phyloP scores from a whole-genome alignment of 257 asterid species.

The Rehmannia glutinosa region DNA sequence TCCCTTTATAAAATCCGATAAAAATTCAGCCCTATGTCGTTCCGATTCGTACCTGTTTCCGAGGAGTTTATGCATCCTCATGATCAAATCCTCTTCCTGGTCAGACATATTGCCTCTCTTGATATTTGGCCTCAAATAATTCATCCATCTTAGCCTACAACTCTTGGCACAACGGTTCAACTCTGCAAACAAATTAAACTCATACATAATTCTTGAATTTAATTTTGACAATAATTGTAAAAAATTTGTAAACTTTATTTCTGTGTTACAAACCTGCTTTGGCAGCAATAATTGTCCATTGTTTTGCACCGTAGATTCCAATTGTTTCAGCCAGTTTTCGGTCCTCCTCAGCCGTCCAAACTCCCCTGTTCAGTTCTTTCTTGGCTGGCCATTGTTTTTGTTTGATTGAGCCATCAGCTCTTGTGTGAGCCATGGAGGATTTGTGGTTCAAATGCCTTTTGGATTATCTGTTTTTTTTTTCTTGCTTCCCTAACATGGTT shows the following conservation, averaged over 20 bases:
- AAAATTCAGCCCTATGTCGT: not conserved
- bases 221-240: too few relatives aligned
- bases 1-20: too few relatives aligned
- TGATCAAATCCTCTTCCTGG: constrained; percentile 44
- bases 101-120: constrained; percentile 45
- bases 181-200: not conserved
- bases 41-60: constrained; percentile 31
- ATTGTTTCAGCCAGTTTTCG: constrained; percentile 34
- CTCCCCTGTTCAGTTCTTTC: constrained; percentile 34
- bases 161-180: constrained; percentile 40
- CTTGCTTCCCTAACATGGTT: too few relatives aligned
- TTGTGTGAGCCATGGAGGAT: constrained; percentile 3
- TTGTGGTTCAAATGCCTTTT: not conserved
- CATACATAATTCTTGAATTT: too few relatives aligned
- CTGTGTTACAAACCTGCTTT: constrained; percentile 28
- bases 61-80: constrained; percentile 40
- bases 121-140: constrained; percentile 41
- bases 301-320: constrained; percentile 28
- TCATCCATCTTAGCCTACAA: constrained; percentile 48
- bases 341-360: constrained; percentile 45
- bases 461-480: too few relatives aligned
- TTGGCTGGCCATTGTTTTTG: constrained; percentile 6
- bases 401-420: not conserved
- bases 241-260: too few relatives aligned
- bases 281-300: constrained; percentile 33